phyloP scores from a whole-genome alignment of 306 rosid species.

The Cicer judaicum region DNA sequence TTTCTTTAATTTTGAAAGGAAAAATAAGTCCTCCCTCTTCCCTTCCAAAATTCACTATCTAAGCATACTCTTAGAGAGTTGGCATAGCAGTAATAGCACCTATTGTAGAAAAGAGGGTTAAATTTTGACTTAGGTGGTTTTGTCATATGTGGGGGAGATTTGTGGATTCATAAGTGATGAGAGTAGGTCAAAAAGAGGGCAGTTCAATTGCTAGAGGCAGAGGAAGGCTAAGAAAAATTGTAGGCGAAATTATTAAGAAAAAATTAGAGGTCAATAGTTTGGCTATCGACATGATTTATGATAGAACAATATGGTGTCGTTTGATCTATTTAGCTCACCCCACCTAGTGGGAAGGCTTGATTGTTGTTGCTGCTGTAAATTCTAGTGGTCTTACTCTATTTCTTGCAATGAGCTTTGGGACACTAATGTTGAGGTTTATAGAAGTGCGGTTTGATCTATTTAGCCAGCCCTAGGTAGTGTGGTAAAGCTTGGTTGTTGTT shows the following conservation, averaged over 20 bases:
- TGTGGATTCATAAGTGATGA: neutral
- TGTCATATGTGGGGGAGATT: neutral
- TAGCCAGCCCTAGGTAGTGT: neutral
- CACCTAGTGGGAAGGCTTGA: neutral
- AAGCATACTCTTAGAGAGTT: too few species aligned
- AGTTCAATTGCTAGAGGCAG: neutral
- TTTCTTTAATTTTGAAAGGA: too few species aligned
- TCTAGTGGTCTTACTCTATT: neutral
- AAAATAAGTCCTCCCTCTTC: too few species aligned
- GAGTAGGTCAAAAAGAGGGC: neutral
- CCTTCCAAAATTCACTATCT: too few species aligned
- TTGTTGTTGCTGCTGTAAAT: neutral
- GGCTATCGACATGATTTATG: neutral
- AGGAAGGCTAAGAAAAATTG: neutral
- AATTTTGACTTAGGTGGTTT: neutral
- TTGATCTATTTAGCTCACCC: neutral
- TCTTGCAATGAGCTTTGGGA: neutral
- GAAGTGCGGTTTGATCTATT: neutral
- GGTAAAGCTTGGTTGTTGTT: neutral
- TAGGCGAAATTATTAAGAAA: neutral
- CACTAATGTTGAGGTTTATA: constrained; percentile 24
- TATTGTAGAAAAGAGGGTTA: neutral
- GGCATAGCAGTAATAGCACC: neutral
- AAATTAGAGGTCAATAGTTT: neutral
- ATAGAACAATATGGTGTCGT: neutral